Base-by-base conservation (phyloP, 2,329 filamentous ascomycete species). In the Plenodomus biglobosus region DNA sequence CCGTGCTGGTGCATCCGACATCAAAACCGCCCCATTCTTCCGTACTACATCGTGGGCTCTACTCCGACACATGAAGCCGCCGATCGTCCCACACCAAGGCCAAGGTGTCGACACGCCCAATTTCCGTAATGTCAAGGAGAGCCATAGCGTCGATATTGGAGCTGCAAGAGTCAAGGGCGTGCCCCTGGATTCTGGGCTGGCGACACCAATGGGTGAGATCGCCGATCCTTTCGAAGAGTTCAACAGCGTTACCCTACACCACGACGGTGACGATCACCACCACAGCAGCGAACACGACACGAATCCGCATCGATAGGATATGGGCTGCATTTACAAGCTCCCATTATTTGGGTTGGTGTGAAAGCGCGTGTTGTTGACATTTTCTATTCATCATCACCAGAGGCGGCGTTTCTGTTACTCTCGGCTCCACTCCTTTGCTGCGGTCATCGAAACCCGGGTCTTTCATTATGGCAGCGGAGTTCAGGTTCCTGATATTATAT, bases 81-180 rank as follows among this genome's bases (percentile, higher is more conserved):
- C 94, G 1, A 99, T 99, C 75, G 87, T 97, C 37, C 94, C 94
- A 8, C 87, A 95, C 64, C 87, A 92, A 70, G 91, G 91, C 44
- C 87, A 88, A 46, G 94, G 89, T 39, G 86, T 94, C 59, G 94
- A 99, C 71, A 96, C 94, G 0, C 80, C 96, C 66, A 99, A 99
- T 74, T 99, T 99, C 80, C 85, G 94, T 57, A 96, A 95, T 64
- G 92, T 99, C 48, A 99, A 97, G 76, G 94, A 99, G 74, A 95
- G 90, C 64, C 88, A 92, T 64, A 96, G 91, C 68, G 90, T 97
- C 41, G 94, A 99, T 71, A 86, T 95, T 41, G 67, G 74, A 38
- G 63, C 73, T 3, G 70, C 69, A 32, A 77, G 73, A 44, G 71
- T 83, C 53, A 90, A 90, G 74, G 90, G 91, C 1, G 90, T 96